These are phyloP conservation scores for Salvia splendens DNA, from an alignment of 257 asterid genomes.

Conservation along the genomic window DNA sequence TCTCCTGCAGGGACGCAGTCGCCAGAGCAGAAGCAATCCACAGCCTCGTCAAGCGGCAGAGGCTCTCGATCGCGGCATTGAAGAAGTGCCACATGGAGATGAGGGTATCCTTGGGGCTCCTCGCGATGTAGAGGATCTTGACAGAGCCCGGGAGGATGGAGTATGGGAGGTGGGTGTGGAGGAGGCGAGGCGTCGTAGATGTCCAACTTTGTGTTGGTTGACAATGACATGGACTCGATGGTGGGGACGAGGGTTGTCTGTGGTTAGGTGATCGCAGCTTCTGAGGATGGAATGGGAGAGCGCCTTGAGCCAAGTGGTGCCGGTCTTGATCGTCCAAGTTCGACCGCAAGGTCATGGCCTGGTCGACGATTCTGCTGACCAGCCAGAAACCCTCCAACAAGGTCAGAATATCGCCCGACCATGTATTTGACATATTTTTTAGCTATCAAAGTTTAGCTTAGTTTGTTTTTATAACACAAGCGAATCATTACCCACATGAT, in stretches of 20 bases:
- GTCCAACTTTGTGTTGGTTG: not conserved
- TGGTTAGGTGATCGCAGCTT: not conserved
- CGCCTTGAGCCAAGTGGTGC: conserved; percentile 30
- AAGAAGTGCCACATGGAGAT: conserved; percentile 30
- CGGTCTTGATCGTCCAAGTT: conserved; percentile 17
- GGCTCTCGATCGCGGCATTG: conserved; percentile 14
- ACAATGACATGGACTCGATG: not conserved
- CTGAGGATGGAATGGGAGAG: conserved; percentile 16
- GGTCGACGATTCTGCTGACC: no score
- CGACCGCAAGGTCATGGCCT: not conserved
- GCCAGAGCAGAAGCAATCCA: conserved; percentile 22
- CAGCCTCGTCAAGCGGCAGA: not conserved
- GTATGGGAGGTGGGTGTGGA: conserved; percentile 28
- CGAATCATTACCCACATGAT: no score
- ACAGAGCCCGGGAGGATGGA: conserved; percentile 4
- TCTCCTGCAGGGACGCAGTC: not conserved
- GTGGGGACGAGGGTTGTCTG: conserved; percentile 27
- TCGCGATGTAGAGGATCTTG: conserved; percentile 22
- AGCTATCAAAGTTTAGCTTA: no score
- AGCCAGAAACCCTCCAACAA: no score
- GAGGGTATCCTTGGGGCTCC: conserved; percentile 32
- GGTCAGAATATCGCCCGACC: no score
- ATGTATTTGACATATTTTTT: no score
- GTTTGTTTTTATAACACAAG: no score
- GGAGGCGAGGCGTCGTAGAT: conserved; percentile 22